These are phyloP conservation scores for Lactifluus rugatus DNA, from an alignment of 768 basidiomycete genomes.

Conservation along the genomic window DNA sequence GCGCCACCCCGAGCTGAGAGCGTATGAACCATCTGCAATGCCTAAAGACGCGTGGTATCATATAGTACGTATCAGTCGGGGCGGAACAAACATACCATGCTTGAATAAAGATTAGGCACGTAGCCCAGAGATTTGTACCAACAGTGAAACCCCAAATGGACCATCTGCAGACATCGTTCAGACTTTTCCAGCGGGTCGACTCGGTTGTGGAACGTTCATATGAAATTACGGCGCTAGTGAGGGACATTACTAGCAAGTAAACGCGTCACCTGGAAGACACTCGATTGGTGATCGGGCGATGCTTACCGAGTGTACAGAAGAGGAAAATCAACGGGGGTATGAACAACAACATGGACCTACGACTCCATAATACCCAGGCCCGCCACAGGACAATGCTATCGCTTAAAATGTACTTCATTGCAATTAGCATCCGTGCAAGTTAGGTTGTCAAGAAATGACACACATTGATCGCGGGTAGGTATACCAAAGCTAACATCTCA, in stretches of 20 bases:
- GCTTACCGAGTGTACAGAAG: neutral
- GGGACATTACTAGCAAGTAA: neutral
- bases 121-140: constrained; percentile 13
- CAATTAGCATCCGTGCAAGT: neutral
- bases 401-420: neutral
- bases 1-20: neutral
- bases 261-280: neutral
- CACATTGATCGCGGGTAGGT: constrained; percentile 4
- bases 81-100: neutral
- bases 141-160: neutral
- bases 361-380: constrained; percentile 7
- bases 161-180: neutral
- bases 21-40: neutral
- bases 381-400: constrained; percentile 13
- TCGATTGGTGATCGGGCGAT: neutral
- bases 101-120: constrained; percentile 4
- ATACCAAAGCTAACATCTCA: neutral
- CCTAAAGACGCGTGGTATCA: neutral
- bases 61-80: neutral
- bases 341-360: neutral
- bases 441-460: neutral
- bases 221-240: neutral
- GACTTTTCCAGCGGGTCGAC: neutral
- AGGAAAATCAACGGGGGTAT: neutral
- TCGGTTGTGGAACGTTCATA: neutral